Conservation (phyloP, 345 rosid genomes). For the Hevea brasiliensis region DNA sequence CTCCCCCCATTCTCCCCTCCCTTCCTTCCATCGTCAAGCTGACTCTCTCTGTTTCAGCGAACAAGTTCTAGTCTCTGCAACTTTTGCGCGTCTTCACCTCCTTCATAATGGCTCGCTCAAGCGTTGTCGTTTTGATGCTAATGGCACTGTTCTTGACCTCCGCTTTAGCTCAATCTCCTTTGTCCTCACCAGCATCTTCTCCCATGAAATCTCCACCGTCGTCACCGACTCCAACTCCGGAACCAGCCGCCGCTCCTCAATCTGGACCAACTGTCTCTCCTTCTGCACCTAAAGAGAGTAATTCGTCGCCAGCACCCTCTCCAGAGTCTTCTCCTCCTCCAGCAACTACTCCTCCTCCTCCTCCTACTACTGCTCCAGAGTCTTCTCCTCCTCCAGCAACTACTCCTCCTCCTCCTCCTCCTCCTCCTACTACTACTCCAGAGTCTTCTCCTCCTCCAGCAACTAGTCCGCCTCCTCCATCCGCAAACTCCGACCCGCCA, state of each 20-base stretch:
- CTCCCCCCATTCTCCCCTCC: not conserved
- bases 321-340: not conserved
- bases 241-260: not conserved
- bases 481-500: slow-evolving; percentile 14
- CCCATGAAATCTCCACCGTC: not conserved
- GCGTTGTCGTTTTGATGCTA: not conserved
- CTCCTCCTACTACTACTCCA: slow-evolving; percentile 12
- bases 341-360: not conserved
- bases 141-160: not conserved
- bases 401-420: not conserved
- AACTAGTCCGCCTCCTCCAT: slow-evolving; percentile 10
- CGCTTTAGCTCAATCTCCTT: slow-evolving; percentile 23
- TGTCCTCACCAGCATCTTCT: slow-evolving; percentile 14
- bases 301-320: not conserved
- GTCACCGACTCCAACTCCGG: not conserved
- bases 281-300: too few species aligned
- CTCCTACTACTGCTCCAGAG: not conserved
- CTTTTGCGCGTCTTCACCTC: too few species aligned
- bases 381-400: slow-evolving; percentile 1
- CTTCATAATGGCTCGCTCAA: slow-evolving; percentile 10
- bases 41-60: not conserved
- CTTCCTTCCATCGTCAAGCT: not conserved
- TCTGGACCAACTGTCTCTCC: too few species aligned
- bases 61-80: too few species aligned
- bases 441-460: slow-evolving; percentile 18